These are phyloP conservation scores for Scutellaria baicalensis DNA, from an alignment of 257 asterid species.

Conservation along the genomic window DNA sequence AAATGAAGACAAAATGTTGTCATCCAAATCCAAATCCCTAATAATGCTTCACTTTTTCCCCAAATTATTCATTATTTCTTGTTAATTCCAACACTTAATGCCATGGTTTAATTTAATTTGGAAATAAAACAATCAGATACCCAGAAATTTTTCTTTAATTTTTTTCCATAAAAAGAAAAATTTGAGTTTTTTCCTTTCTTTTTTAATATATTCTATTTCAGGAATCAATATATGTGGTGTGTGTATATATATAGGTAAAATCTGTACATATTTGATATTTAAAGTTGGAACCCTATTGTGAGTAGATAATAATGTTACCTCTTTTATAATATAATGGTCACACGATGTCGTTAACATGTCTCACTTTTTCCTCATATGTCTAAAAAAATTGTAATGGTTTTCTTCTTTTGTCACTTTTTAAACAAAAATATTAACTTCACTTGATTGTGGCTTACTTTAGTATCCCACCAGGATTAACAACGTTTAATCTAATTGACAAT, in stretches of 20 bases:
- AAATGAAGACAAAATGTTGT: conserved; percentile 34
- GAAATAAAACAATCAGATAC: not conserved
- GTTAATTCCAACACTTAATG: not conserved
- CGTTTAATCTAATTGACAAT: too few relatives aligned
- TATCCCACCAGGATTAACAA: too few relatives aligned
- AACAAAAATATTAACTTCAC: too few relatives aligned
- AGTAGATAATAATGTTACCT: not conserved
- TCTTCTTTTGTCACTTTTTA: not conserved
- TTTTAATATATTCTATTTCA: too few relatives aligned
- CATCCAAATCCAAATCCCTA: conserved; percentile 13
- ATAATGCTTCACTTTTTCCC: not conserved
- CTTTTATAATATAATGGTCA: not conserved
- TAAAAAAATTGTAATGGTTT: not conserved
- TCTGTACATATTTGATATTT: too few relatives aligned
- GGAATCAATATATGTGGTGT: too few relatives aligned
- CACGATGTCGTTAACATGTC: conserved; percentile 26
- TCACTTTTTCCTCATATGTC: not conserved
- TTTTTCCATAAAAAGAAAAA: too few relatives aligned
- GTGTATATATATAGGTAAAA: too few relatives aligned
- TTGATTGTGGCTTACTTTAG: too few relatives aligned
- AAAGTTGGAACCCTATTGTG: not conserved
- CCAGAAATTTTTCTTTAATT: too few relatives aligned
- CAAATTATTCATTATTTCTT: not conserved
- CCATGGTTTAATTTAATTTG: not conserved
- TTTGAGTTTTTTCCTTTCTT: too few relatives aligned